Conservation (phyloP, 179 eudicot species). For the Spinacia oleracea region DNA sequence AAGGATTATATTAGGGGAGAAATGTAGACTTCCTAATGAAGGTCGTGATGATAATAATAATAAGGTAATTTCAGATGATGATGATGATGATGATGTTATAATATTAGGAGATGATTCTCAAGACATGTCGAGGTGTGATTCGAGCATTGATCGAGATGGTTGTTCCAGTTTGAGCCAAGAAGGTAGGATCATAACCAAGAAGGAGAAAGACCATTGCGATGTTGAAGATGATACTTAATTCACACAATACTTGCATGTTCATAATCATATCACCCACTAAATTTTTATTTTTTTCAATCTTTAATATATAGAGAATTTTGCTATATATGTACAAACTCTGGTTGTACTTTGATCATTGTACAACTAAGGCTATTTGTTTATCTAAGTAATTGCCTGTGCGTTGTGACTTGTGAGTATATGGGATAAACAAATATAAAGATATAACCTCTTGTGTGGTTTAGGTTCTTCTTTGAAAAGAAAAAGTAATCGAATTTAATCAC, state of each 20-base stretch:
- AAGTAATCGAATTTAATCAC: too few relatives aligned
- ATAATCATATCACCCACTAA: not conserved
- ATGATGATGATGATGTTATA: conserved; percentile 3
- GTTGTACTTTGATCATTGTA: too few relatives aligned
- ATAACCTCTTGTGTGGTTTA: too few relatives aligned
- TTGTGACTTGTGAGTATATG: too few relatives aligned
- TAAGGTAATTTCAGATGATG: not conserved
- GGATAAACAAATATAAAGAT: too few relatives aligned
- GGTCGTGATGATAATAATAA: conserved; percentile 54
- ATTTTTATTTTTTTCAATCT: not conserved
- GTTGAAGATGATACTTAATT: conserved; percentile 4
- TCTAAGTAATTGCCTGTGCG: too few relatives aligned
- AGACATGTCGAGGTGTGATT: conserved; percentile 17
- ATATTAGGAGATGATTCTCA: not conserved
- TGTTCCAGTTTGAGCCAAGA: not conserved
- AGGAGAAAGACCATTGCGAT: conserved; percentile 8
- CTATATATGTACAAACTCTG: too few relatives aligned
- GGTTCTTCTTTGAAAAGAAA: too few relatives aligned
- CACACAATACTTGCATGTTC: not conserved
- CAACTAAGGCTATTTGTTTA: too few relatives aligned
- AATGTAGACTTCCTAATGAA: conserved; percentile 61
- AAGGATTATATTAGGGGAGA: conserved; percentile 75
- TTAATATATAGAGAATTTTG: too few relatives aligned
- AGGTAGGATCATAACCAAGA: not conserved
- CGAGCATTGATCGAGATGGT: conserved; percentile 3